Conservation (phyloP, 495 filamentous ascomycete species). For the Xylaria longipes region DNA sequence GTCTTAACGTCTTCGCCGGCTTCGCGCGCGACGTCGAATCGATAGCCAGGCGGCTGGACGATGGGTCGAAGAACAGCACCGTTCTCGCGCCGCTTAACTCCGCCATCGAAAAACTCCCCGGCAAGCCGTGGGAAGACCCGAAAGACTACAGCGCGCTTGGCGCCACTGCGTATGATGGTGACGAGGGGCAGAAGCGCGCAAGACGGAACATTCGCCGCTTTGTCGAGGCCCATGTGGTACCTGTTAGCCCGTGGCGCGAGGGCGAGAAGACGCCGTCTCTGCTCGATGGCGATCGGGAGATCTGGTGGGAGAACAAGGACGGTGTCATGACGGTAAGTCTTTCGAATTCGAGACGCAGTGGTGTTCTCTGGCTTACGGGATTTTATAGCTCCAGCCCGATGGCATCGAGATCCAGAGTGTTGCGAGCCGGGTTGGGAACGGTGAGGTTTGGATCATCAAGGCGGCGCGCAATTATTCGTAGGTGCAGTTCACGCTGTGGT, state of each 20-base stretch:
- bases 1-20: slow-evolving; percentile 86
- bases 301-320: slow-evolving; percentile 83
- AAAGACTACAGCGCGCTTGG: slow-evolving; percentile 78
- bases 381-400: slow-evolving; percentile 75
- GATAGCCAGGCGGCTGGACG: slow-evolving; percentile 73
- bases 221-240: slow-evolving; percentile 85
- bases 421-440: slow-evolving; percentile 78
- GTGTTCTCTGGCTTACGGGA: slow-evolving; percentile 25
- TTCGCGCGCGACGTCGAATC: slow-evolving; percentile 82
- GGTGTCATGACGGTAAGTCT: slow-evolving; percentile 71
- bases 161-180: slow-evolving; percentile 79
- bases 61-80: slow-evolving; percentile 75
- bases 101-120: slow-evolving; percentile 76
- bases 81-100: slow-evolving; percentile 88
- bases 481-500: not conserved
- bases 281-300: slow-evolving; percentile 64
- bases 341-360: not conserved
- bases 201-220: slow-evolving; percentile 79
- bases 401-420: slow-evolving; percentile 75
- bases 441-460: slow-evolving; percentile 82
- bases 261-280: slow-evolving; percentile 74
- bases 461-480: slow-evolving; percentile 67
- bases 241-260: slow-evolving; percentile 78
- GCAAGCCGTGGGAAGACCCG: slow-evolving; percentile 95
- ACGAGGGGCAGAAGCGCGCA: slow-evolving; percentile 79